phyloP scores from a whole-genome alignment of 2,329 filamentous ascomycete species.

The Penicillium corylophilum region DNA sequence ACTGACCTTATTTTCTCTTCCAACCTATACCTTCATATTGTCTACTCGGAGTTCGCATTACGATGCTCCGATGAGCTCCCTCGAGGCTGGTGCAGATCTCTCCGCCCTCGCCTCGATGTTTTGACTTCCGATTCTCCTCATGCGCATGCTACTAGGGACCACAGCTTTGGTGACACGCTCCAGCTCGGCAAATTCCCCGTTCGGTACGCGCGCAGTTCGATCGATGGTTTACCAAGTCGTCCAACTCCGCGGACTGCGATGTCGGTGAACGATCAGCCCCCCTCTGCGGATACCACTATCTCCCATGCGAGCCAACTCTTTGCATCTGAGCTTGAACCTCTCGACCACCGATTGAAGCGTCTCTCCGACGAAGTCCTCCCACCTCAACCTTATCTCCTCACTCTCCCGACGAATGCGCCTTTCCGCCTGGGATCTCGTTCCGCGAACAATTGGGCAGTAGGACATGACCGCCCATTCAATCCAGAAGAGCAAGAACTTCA shows the following conservation, averaged over 20 bases:
- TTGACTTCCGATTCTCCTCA: slow-evolving; percentile 13
- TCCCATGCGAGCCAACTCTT: slow-evolving; percentile 20
- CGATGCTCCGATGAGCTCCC: slow-evolving; percentile 18
- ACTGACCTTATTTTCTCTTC: background rate
- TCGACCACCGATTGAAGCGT: slow-evolving; percentile 39
- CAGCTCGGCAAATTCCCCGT: background rate
- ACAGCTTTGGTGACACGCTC: slow-evolving; percentile 3
- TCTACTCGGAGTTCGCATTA: background rate
- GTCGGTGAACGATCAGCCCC: slow-evolving; percentile 38
- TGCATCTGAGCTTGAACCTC: slow-evolving; percentile 28
- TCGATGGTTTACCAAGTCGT: slow-evolving; percentile 16
- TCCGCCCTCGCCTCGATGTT: slow-evolving; percentile 20
- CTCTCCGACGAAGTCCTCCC: slow-evolving; percentile 46
- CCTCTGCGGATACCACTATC: slow-evolving; percentile 27
- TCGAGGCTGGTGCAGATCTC: slow-evolving; percentile 15
- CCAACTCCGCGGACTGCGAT: slow-evolving; percentile 35
- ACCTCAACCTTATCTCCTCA: slow-evolving; percentile 47
- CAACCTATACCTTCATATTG: background rate
- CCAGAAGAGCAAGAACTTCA: slow-evolving; percentile 58
- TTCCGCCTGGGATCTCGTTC: slow-evolving; percentile 45
- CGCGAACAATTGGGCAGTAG: slow-evolving; percentile 49
- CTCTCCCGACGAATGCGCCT: slow-evolving; percentile 47
- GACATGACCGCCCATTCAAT: slow-evolving; percentile 53
- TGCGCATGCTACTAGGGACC: slow-evolving; percentile 11
- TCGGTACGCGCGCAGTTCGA: slow-evolving; percentile 6